phyloP scores from a whole-genome alignment of 345 rosid genomes.

The Crucihimalaya himalaica region DNA sequence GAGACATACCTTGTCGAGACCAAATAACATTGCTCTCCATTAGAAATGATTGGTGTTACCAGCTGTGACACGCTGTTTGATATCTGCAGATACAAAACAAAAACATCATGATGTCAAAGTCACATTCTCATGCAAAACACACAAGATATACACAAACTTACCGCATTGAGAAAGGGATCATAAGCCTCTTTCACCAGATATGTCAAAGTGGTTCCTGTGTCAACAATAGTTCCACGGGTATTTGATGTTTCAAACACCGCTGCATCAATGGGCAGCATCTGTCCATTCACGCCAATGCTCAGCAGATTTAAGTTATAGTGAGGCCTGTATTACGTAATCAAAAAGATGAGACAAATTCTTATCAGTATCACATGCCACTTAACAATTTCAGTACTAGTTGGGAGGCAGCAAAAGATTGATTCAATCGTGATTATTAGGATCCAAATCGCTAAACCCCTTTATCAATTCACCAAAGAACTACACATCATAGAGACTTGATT shows the following conservation, averaged over 20 bases:
- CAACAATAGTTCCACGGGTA: conserved; percentile 86
- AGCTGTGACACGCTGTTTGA: conserved; percentile 59
- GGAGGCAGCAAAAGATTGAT: conserved; percentile 2
- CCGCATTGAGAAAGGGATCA: conserved; percentile 76
- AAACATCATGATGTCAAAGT: conserved; percentile 8
- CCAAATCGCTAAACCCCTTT: not conserved
- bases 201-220: conserved; percentile 97
- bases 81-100: conserved; percentile 49
- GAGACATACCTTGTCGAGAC: conserved; percentile 66
- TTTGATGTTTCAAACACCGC: conserved; percentile 65
- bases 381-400: not conserved
- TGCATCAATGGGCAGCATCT: conserved; percentile 63
- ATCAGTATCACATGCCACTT: conserved; percentile 7
- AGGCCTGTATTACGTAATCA: conserved; percentile 62
- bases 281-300: conserved; percentile 77
- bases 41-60: conserved; percentile 60
- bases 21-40: conserved; percentile 82
- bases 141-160: conserved; percentile 50
- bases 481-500: not conserved
- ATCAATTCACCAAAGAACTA: not conserved
- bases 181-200: conserved; percentile 87
- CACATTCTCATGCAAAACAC: not conserved
- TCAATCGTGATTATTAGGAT: not conserved
- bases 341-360: conserved; percentile 13
- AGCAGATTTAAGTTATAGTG: conserved; percentile 89